Base-by-base conservation (phyloP, 805 yeast genomes). In the Candida anglica region DNA sequence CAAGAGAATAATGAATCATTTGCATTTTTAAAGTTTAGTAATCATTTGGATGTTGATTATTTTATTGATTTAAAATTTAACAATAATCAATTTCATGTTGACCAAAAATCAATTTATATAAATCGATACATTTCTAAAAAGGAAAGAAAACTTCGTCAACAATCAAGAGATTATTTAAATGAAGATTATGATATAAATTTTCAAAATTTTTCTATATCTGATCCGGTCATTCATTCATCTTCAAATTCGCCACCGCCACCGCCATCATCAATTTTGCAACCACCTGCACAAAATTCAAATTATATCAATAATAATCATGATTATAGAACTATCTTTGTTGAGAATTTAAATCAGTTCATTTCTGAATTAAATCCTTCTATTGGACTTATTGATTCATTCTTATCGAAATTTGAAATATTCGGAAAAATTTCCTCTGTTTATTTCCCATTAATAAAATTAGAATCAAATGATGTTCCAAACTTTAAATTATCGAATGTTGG, bases 101-200 rank as follows among this genome's bases (percentile, higher is more conserved):
- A 47, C 28, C 43, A 46, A 31, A 39, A 55, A 26, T 58, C 62
- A 15, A 51, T 75, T 22, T 77, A 73, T 45, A 70, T 81, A 32
- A 79, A 81, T 46, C 78, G 69, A 48, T 86, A 82, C 52, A 70
- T 80, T 29, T 79, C 82, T 30, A 75, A 78, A 44, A 70, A 72
- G 38, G 86, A 81, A 48, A 60, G 88, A 30, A 71, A 71, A 36
- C 57, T 71, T 31, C 72, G 67, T 41, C 53, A 61, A 15, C 32
- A 21, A 15, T 30, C 32, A 8, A 30, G 19, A 15, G 32, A 30
- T n/a, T 22, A 26, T 65, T 62, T 41, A 64, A 63, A 14, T 14
- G 32, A 30, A 6, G 32, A 30, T 5, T 20, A 19, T 9, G 32
- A 30, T 13, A 21, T 30, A 11, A 30, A 30, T 19, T 30, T 30